phyloP scores from a whole-genome alignment of 768 basidiomycete species.

The Daedalea quercina region DNA sequence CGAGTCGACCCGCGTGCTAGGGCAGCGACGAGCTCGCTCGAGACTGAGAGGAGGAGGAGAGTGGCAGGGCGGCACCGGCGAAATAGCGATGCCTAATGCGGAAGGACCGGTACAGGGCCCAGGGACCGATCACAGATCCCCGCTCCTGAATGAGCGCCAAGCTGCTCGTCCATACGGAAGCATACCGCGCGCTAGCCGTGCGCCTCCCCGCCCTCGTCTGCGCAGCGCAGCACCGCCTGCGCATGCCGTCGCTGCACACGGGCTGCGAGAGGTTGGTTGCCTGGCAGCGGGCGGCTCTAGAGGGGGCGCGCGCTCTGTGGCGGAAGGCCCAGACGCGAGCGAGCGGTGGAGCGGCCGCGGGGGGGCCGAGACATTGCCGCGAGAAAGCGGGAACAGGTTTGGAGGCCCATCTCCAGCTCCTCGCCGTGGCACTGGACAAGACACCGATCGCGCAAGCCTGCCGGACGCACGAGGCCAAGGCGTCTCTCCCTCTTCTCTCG shows the following conservation, averaged over 20 bases:
- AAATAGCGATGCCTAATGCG: background rate
- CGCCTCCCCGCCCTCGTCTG: too few species aligned
- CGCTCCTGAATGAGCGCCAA: too few species aligned
- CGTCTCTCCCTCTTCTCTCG: too few species aligned
- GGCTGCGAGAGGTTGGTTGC: background rate
- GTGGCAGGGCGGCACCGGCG: background rate
- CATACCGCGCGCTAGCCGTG: background rate
- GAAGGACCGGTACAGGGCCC: background rate
- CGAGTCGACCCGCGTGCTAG: too few species aligned
- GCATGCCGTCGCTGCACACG: too few species aligned
- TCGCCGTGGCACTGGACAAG: too few species aligned
- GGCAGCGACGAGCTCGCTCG: too few species aligned
- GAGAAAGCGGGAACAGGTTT: background rate
- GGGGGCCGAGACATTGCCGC: background rate
- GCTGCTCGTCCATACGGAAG: background rate
- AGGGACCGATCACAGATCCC: background rate
- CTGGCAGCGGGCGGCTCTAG: background rate
- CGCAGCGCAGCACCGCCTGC: too few species aligned
- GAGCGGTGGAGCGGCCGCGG: background rate
- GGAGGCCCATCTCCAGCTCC: too few species aligned
- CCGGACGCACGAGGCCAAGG: too few species aligned
- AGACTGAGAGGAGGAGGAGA: background rate
- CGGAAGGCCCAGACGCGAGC: too few species aligned
- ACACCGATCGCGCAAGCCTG: too few species aligned
- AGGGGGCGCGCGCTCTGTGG: background rate